Conservation (phyloP, 352 stramenopile genomes). For the Phytophthora rubi region DNA sequence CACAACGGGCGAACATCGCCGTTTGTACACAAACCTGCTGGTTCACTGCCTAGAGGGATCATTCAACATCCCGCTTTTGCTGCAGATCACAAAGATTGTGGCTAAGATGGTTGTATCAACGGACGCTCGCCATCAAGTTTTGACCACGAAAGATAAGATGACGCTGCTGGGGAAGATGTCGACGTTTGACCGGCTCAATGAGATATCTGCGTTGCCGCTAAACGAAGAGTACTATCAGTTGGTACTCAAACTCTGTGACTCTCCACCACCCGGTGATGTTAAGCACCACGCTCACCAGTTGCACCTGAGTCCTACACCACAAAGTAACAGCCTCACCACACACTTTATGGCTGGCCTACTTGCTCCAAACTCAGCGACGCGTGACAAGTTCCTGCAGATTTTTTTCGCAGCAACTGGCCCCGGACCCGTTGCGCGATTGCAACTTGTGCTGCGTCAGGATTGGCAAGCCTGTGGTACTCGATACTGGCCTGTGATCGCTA, state of each 20-base stretch:
- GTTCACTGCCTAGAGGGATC: conserved; percentile 88
- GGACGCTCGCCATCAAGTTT: conserved; percentile 59
- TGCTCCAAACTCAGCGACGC: conserved; percentile 66
- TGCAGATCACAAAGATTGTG: conserved; percentile 87
- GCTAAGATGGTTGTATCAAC: conserved; percentile 63
- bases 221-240: conserved; percentile 83
- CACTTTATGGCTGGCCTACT: conserved; percentile 85
- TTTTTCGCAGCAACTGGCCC: conserved; percentile 59
- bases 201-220: conserved; percentile 84
- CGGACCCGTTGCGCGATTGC: conserved; percentile 57
- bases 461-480: conserved; percentile 87
- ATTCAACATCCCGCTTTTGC: conserved; percentile 80
- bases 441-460: conserved; percentile 82
- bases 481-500: conserved; percentile 85
- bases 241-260: conserved; percentile 79
- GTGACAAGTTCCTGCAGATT: conserved; percentile 75
- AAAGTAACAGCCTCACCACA: conserved; percentile 72
- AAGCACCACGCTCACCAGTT: conserved; percentile 68
- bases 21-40: conserved; percentile 84
- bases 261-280: conserved; percentile 43
- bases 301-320: conserved; percentile 64
- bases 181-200: conserved; percentile 84
- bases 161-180: conserved; percentile 87
- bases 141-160: conserved; percentile 90
- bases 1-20: conserved; percentile 67